Conservation (phyloP, 495 filamentous ascomycete species). For the Pseudevernia furfuracea region DNA sequence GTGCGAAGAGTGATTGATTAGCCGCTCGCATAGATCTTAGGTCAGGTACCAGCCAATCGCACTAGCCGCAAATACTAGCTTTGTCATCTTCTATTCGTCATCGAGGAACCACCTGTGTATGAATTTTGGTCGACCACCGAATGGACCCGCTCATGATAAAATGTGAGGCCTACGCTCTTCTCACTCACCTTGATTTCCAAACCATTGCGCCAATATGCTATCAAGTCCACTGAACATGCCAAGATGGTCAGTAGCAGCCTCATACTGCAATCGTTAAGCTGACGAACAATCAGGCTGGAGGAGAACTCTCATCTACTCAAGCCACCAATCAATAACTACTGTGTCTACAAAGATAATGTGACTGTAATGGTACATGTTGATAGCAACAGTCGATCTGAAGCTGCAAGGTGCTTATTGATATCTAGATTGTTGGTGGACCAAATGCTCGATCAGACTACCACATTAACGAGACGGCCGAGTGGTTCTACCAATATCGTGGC, state of each 20-base stretch:
- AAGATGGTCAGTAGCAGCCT: slow-evolving; percentile 58
- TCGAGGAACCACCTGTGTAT: background rate
- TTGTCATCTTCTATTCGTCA: slow-evolving; percentile 1
- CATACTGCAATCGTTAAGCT: background rate
- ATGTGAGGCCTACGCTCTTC: background rate
- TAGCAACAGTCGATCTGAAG: background rate
- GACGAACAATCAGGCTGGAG: slow-evolving; percentile 59
- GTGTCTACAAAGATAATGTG: slow-evolving; percentile 75
- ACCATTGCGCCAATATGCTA: slow-evolving; percentile 32
- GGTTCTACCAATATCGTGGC: slow-evolving; percentile 95
- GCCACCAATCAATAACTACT: slow-evolving; percentile 95
- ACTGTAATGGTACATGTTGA: slow-evolving; percentile 59
- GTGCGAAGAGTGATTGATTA: no score
- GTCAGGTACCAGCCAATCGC: no score
- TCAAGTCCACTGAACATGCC: slow-evolving; percentile 64
- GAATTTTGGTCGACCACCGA: background rate
- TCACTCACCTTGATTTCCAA: background rate
- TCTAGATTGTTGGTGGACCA: slow-evolving; percentile 86
- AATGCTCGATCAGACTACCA: slow-evolving; percentile 97
- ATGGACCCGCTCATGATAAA: background rate
- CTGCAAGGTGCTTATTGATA: slow-evolving; percentile 5
- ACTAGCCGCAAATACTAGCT: background rate
- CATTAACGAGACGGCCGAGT: slow-evolving; percentile 93
- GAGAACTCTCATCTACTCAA: slow-evolving; percentile 88
- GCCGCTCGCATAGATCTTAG: no score